Evolutionary conservation across 371 early-diverging fungal species (phyloP).

Genomic region (Blyttiomyces sp.): DNA sequence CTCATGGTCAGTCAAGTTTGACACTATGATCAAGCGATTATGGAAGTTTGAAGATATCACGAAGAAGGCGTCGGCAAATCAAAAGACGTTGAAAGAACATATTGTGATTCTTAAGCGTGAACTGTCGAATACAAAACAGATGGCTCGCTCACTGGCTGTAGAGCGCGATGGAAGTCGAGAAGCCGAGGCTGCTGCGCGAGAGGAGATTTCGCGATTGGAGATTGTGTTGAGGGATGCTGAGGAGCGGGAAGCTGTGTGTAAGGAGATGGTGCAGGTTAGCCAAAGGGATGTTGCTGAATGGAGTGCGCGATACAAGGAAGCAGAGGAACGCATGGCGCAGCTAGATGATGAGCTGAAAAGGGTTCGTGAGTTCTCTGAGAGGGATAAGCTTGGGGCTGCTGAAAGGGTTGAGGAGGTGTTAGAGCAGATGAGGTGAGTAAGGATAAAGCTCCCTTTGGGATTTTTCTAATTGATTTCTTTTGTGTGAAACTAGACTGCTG

Average conservation of each 20-base stretch:
- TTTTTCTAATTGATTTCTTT: background rate
- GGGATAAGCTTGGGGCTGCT: slow-evolving; percentile 4
- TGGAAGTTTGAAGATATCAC: slow-evolving; percentile 6
- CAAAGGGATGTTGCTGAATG: background rate
- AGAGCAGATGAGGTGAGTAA: slow-evolving; percentile 8
- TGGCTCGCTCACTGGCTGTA: background rate
- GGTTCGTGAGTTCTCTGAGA: slow-evolving; percentile 1
- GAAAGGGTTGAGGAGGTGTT: background rate
- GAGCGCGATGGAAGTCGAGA: background rate
- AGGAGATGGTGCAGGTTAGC: background rate
- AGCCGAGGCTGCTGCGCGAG: background rate
- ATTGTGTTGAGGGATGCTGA: slow-evolving; percentile 5
- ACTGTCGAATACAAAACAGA: background rate
- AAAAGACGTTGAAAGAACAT: slow-evolving; percentile 3
- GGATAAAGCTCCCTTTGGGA: background rate
- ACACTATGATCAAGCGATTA: background rate
- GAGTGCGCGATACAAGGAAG: background rate
- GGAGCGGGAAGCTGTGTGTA: background rate
- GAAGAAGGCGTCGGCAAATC: slow-evolving; percentile 2
- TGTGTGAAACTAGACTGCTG: background rate
- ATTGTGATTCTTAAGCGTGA: background rate
- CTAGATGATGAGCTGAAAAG: slow-evolving; percentile 7
- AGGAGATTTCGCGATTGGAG: background rate
- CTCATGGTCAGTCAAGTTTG: too few relatives aligned
- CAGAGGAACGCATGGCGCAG: background rate